A percentile compares a stretch with the other conserved stretches of the same genome.
phyloP scores from a whole-genome alignment of 2,329 filamentous ascomycete species.

The Aspergillus sojae region DNA sequence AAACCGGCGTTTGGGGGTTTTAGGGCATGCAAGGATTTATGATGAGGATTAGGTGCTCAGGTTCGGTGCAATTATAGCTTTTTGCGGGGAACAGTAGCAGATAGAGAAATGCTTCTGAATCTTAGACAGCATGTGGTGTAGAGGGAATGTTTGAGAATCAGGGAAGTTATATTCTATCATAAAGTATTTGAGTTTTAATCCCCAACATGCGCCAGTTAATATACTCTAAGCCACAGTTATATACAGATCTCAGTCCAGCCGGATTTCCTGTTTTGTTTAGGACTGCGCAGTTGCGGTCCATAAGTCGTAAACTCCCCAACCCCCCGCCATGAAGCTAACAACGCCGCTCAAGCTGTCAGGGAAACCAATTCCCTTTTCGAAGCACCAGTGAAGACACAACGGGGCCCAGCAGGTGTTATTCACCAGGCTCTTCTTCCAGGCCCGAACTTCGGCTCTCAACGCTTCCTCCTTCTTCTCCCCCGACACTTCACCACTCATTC shows the following conservation, averaged over 20 bases:
- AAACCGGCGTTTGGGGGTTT: neutral
- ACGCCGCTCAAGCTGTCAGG: slow-evolving; percentile 61
- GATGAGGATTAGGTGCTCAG: neutral
- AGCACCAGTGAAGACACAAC: slow-evolving; percentile 80
- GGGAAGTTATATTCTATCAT: neutral
- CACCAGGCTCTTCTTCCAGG: slow-evolving; percentile 64
- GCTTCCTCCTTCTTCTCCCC: slow-evolving; percentile 36
- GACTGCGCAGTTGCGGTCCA: slow-evolving; percentile 46
- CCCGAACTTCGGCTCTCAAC: slow-evolving; percentile 48
- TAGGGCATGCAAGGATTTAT: neutral
- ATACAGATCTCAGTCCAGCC: slow-evolving; percentile 5
- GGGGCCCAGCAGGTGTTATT: slow-evolving; percentile 78
- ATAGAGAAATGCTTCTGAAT: neutral
- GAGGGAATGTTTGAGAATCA: neutral
- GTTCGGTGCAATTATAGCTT: neutral
- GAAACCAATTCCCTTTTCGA: slow-evolving; percentile 64
- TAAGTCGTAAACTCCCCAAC: slow-evolving; percentile 47
- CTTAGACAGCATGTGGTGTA: neutral
- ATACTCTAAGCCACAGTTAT: neutral
- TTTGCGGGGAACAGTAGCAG: neutral
- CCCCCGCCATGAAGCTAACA: slow-evolving; percentile 56
- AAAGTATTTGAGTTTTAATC: neutral
- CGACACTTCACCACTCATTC: slow-evolving; percentile 27
- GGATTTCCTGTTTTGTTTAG: neutral
- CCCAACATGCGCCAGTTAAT: neutral